phyloP scores from a whole-genome alignment of 177 flowering plant species.

The Telopea speciosissima region DNA sequence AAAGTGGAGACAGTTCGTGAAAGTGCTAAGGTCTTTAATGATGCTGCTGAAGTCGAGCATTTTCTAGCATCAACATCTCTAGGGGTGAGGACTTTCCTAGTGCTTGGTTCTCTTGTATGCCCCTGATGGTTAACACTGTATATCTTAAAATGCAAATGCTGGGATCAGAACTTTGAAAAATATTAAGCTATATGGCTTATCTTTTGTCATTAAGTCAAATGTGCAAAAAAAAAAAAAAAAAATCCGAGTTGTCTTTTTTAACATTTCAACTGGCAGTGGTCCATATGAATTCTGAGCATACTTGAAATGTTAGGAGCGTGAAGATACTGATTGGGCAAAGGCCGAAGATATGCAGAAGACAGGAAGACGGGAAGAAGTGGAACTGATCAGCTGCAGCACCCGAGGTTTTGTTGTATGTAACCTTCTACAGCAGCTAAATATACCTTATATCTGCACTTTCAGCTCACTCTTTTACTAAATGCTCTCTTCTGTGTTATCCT shows the following conservation, averaged over 20 bases:
- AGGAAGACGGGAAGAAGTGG: constrained; percentile 63
- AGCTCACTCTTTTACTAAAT: neutral
- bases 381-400: constrained; percentile 75
- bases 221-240: neutral
- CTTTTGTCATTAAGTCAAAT: neutral
- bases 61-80: constrained; percentile 26
- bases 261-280: neutral
- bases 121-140: no score
- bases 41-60: constrained; percentile 28
- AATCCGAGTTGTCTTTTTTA: neutral
- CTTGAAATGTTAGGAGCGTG: constrained; percentile 31
- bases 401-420: constrained; percentile 85
- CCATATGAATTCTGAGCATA: constrained; percentile 13
- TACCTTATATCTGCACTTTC: neutral
- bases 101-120: neutral
- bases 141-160: neutral
- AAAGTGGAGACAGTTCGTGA: constrained; percentile 13
- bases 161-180: neutral
- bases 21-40: constrained; percentile 23
- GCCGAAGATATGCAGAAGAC: constrained; percentile 48
- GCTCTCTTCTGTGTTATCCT: constrained; percentile 5
- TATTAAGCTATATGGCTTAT: neutral
- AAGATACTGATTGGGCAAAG: constrained; percentile 68
- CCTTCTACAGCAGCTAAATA: neutral
- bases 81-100: constrained; percentile 30